phyloP scores from a whole-genome alignment of 257 asterid genomes.

The Solanum ossicruentum region DNA sequence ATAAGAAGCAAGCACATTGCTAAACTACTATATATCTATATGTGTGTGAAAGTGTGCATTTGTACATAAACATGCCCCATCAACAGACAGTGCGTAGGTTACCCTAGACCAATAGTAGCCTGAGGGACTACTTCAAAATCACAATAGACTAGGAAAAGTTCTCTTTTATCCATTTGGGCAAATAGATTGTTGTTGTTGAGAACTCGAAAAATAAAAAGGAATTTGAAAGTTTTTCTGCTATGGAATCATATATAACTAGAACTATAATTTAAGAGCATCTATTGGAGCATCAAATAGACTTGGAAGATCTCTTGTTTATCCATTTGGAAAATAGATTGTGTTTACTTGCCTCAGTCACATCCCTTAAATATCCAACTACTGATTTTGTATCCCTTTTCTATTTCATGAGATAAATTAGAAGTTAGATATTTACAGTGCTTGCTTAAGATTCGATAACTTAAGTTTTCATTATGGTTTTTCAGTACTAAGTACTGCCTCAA shows the following conservation, averaged over 20 bases:
- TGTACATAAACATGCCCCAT: not conserved
- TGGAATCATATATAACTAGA: not conserved
- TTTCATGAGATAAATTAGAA: not conserved
- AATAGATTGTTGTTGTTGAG: not conserved
- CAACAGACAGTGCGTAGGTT: not conserved
- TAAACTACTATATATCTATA: not conserved
- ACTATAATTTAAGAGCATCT: not conserved
- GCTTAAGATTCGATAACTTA: not conserved
- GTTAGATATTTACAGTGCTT: not conserved
- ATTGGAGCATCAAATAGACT: not conserved
- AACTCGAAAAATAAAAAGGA: not conserved
- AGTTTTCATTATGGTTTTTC: not conserved
- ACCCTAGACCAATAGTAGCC: not conserved
- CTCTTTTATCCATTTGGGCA: not conserved
- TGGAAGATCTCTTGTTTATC: not conserved
- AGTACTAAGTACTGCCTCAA: too few relatives aligned
- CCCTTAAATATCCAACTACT: not conserved
- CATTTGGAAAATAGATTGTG: not conserved
- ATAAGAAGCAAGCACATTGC: not conserved
- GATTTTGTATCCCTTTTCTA: not conserved
- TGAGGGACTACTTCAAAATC: not conserved
- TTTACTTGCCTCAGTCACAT: not conserved
- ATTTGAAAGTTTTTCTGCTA: not conserved
- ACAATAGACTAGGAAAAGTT: not conserved
- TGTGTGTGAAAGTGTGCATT: not conserved